Evolutionary conservation across 768 basidiomycete genomes (phyloP), one percentile per base, ranked within the genome.

Genomic region (Mycena galericulata): DNA sequence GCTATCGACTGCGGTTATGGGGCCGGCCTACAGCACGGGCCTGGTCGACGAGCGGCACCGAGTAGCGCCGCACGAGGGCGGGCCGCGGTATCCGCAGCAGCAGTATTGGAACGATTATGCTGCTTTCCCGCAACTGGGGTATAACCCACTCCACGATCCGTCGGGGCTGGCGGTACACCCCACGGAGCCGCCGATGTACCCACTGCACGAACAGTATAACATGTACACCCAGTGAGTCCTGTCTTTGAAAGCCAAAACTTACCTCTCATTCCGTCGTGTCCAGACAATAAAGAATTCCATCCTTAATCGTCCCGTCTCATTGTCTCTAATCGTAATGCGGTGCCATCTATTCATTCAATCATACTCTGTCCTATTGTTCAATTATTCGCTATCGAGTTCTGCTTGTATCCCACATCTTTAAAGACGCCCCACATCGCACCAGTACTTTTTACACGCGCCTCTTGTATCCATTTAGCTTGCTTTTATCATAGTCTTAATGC

Each of bases 21-120:
- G 92, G 0, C 91, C 92, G 69, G 81, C 90, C 72, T 93, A 92
- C 75, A 92, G 90, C 78, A 92, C 92, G 5, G 92, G 91, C 0
- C 79, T 92, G 51, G 83, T 87, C 3, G 89, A 89, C 67, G 87
- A 87, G 43, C 81, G 84, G 20, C 66, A 55, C 32, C 62, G 59
- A 29, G 27, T 41, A 20, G 30, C 45, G 27, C 20, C 27, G 51
- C 58, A 47, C 14, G 56, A 17, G 40, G 62, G 34, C 54, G 53
- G 56, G 56, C 30, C 57, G 68, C 55, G 67, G 38, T 72, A 45
- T 24, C 50, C 49, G 30, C 57, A 66, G 36, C 71, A 50, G 5
- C 86, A 87, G 65, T 89, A 81, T 69, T 89, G 88, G 87, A 84
- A 79, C 55, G 88, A 89, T 41, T 88, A 85, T 75, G 83, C 85